These are phyloP conservation scores for Brettanomyces anomalus DNA, from an alignment of 805 yeast genomes.

Conservation along the genomic window DNA sequence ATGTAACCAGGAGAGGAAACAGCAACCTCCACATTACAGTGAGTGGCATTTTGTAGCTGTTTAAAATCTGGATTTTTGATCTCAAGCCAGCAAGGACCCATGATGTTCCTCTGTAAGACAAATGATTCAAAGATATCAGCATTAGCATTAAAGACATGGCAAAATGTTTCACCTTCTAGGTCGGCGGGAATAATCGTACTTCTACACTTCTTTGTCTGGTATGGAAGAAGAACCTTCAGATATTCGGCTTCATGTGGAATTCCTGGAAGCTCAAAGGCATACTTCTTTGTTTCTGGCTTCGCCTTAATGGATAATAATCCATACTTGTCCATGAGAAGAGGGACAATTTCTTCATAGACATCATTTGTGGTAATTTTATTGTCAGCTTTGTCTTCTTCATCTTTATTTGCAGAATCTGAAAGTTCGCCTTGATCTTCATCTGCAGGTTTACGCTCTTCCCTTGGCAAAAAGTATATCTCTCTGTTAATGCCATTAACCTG, in stretches of 20 bases:
- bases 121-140: slow-evolving; percentile 76
- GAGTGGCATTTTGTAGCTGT: slow-evolving; percentile 55
- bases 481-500: slow-evolving; percentile 63
- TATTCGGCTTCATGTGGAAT: slow-evolving; percentile 77
- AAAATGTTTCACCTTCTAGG: slow-evolving; percentile 66
- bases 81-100: slow-evolving; percentile 98
- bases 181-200: slow-evolving; percentile 47
- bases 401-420: slow-evolving; percentile 16
- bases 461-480: slow-evolving; percentile 73
- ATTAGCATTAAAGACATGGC: slow-evolving; percentile 70
- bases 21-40: slow-evolving; percentile 70
- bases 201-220: slow-evolving; percentile 47
- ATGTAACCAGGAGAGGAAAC: slow-evolving; percentile 41
- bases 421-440: slow-evolving; percentile 25
- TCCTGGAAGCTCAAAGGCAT: slow-evolving; percentile 79
- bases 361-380: slow-evolving; percentile 48
- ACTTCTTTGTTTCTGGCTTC: slow-evolving; percentile 64
- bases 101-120: slow-evolving; percentile 69
- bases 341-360: slow-evolving; percentile 69
- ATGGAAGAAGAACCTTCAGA: slow-evolving; percentile 70
- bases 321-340: slow-evolving; percentile 51
- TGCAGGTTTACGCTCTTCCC: slow-evolving; percentile 25
- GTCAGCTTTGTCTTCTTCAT: slow-evolving; percentile 28
- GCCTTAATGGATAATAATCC: slow-evolving; percentile 58
- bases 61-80: slow-evolving; percentile 55